Base-by-base conservation (phyloP, 2,329 filamentous ascomycete species). In the Cladosporium velox region DNA sequence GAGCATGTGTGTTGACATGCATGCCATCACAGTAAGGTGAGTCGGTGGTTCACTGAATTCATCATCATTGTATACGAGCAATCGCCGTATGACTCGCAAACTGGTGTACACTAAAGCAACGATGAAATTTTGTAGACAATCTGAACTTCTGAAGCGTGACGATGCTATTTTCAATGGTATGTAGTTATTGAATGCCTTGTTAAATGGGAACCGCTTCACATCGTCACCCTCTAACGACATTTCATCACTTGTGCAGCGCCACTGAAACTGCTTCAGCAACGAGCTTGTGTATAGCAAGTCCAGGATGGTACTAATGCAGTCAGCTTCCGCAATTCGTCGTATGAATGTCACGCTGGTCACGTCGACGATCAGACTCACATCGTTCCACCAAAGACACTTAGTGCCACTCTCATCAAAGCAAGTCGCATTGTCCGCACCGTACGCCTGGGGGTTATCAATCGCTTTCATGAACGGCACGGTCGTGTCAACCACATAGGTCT, bases 331-430 rank as follows among this genome's bases (percentile, higher is more conserved):
- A 32, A 30, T 2, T 12, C 34, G n/a, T 14, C 4, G 4, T n/a
- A 15, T 38, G 35, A 38, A 15, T 15, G 35, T 15, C 35, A 15
- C 14, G 35, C 35, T n/a, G 26, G 8, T 14, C 4, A 44, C 28
- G 5, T 18, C 4, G 24, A 6, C 8, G 5, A 41, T 21, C 2
- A 32, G 15, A 55, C 60, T 64, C 15, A 64, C 60, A 34, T 64
- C 60, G 15, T 64, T 64, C 49, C 49, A 64, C 60, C 60, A 64
- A 12, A 64, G 35, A 64, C 60, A 64, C 24, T 44, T 64, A 0
- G 60, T 64, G 2, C 60, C 60, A 12, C 49, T 55, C 2, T 34
- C 60, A 44, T 64, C 60, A 24, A 57, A 64, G 26, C 60, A 64
- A 21, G 60, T 64, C 24, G 60, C 60, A 34, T 64, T 55, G 3